phyloP scores from a whole-genome alignment of 805 yeast species.

The Starmerella sirachaensis region DNA sequence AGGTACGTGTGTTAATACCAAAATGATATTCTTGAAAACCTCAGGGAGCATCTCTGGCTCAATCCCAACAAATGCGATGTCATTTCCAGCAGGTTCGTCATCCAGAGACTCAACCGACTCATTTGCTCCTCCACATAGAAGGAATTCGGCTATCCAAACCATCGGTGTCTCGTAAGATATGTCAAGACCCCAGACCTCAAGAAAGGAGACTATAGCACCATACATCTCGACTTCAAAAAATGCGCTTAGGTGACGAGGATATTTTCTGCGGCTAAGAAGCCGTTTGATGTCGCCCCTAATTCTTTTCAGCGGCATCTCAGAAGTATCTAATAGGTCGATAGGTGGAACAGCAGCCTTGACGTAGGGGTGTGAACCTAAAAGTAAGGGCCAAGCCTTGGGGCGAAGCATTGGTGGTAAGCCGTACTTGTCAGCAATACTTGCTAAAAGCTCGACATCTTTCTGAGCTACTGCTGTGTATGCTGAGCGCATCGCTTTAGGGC shows the following conservation, averaged over 20 bases:
- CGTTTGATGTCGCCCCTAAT: constrained; percentile 27
- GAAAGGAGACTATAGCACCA: constrained; percentile 32
- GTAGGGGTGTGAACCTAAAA: constrained; percentile 73
- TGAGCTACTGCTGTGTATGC: constrained; percentile 45
- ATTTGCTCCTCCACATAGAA: constrained; percentile 49
- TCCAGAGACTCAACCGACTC: constrained; percentile 41
- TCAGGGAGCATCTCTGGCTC: constrained; percentile 1
- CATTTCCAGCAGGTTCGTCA: too few species aligned
- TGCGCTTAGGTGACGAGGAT: background rate
- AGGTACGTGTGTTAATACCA: constrained; percentile 10
- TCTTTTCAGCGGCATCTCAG: constrained; percentile 24
- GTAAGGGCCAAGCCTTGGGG: constrained; percentile 70
- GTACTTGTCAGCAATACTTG: constrained; percentile 64
- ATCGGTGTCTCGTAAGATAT: constrained; percentile 71
- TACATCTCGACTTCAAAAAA: constrained; percentile 4
- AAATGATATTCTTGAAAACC: constrained; percentile 13
- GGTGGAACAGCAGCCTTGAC: constrained; percentile 36
- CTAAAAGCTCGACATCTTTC: constrained; percentile 62
- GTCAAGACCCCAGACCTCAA: constrained; percentile 65
- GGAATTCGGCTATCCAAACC: constrained; percentile 76
- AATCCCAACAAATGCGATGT: constrained; percentile 9
- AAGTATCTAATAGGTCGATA: constrained; percentile 6
- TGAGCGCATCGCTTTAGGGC: constrained; percentile 40
- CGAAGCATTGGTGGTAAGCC: constrained; percentile 81
- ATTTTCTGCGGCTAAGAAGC: too few species aligned